Evolutionary conservation across 2,329 filamentous ascomycete species (phyloP).

Genomic region (Colletotrichum falcatum): DNA sequence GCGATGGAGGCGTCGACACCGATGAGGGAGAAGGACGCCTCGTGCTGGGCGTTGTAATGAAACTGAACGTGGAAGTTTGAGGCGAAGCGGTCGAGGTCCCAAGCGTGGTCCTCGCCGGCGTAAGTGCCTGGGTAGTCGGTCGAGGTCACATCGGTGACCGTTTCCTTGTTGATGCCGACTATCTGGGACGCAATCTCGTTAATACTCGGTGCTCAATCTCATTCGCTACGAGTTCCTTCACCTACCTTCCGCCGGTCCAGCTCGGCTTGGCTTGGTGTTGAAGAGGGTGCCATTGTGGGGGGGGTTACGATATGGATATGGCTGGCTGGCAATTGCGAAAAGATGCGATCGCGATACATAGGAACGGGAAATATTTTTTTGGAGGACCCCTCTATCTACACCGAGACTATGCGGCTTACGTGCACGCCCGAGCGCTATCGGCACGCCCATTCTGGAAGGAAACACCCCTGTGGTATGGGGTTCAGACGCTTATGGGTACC

Average conservation of each 20-base stretch:
- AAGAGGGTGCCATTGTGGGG: constrained; percentile 57
- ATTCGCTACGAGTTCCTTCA: constrained; percentile 37
- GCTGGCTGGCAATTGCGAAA: constrained; percentile 35
- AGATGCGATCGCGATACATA: constrained; percentile 35
- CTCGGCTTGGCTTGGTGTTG: constrained; percentile 65
- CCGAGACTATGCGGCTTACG: constrained; percentile 35
- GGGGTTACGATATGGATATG: constrained; percentile 26
- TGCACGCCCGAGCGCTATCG: constrained; percentile 24
- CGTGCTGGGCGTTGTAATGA: constrained; percentile 82
- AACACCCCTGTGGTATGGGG: constrained; percentile 4
- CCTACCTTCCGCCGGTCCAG: constrained; percentile 71
- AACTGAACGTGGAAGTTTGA: constrained; percentile 80
- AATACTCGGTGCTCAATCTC: constrained; percentile 6
- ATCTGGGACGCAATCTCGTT: constrained; percentile 65
- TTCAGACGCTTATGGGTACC: no score
- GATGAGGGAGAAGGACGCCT: constrained; percentile 90
- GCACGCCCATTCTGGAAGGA: constrained; percentile 21
- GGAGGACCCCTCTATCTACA: constrained; percentile 41
- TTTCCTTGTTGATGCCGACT: constrained; percentile 89
- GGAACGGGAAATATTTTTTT: constrained; percentile 43
- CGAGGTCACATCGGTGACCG: constrained; percentile 87
- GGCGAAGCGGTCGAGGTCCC: constrained; percentile 80
- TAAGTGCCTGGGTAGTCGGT: constrained; percentile 94
- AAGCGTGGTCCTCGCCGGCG: constrained; percentile 87
- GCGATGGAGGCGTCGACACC: constrained; percentile 93